Evolutionary conservation across 257 asterid genomes (phyloP).

Genomic region (Plantago ovata): DNA sequence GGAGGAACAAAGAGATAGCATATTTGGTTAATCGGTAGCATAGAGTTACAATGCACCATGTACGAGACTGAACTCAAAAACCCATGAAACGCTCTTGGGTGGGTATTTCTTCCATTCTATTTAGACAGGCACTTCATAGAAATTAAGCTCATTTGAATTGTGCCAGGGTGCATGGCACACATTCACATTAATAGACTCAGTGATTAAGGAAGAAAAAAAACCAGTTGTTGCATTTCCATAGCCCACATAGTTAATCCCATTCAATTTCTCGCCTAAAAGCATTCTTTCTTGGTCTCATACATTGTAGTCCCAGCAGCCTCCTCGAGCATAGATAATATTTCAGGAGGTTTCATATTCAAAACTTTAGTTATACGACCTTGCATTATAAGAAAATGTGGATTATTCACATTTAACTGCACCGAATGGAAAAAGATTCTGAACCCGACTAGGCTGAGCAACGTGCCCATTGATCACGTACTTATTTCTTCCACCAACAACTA

Average conservation of each 20-base stretch:
- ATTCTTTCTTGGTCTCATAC: constrained; percentile 94
- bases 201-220: too few relatives aligned
- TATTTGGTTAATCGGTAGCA: not conserved
- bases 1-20: constrained; percentile 5
- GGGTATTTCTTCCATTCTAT: too few relatives aligned
- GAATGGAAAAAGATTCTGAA: constrained; percentile 99
- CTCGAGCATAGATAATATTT: constrained; percentile 95
- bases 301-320: constrained; percentile 99
- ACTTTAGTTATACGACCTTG: constrained; percentile 99
- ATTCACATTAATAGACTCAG: too few relatives aligned
- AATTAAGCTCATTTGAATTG: too few relatives aligned
- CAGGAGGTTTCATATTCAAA: constrained; percentile 97
- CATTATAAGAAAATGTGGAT: constrained; percentile 98
- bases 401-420: constrained; percentile 95
- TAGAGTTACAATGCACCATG: too few relatives aligned
- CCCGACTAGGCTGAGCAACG: constrained; percentile 97
- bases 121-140: too few relatives aligned
- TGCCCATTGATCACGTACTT: constrained; percentile 95
- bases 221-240: too few relatives aligned
- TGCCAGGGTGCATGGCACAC: too few relatives aligned
- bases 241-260: too few relatives aligned
- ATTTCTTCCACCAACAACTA: constrained; percentile 99
- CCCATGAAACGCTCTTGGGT: too few relatives aligned
- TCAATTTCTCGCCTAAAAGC: too few relatives aligned
- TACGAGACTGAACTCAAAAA: too few relatives aligned